Evolutionary conservation across 2,329 filamentous ascomycete species (phyloP), one percentile per base, ranked within the genome.

Genomic region (Aureobasidium pullulans): DNA sequence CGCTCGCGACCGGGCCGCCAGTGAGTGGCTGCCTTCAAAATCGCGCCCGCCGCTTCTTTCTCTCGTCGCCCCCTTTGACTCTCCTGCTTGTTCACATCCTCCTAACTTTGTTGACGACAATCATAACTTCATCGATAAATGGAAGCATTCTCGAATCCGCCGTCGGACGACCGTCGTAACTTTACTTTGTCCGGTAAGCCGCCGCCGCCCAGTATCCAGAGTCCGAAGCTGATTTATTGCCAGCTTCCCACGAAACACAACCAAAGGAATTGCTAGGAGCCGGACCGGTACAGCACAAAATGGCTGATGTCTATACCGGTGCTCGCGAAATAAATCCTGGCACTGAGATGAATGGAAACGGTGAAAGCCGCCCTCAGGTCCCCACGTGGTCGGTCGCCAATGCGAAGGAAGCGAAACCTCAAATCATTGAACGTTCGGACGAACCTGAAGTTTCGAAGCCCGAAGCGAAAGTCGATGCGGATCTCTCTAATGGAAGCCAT

Each of bases 311-410:
- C n/a, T 43, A 43, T 34, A 32, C 19, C 31, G 36, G 32, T 29
- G 16, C 42, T 19, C 54, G 54, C 40, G 43, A 40, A 15, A 34
- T 40, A 9, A 15, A 16, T n/a, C 6, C 31, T 7, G 54, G 34
- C 29, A 16, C 43, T 23, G 54, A 57, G n/a, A 10, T 34, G 16
- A 40, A 47, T 13, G 44, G 19, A 31, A 37, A 23, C 19, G 9
- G 32, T 11, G 54, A 57, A 19, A 15, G 19, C 15, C 54, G 54
- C 3, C 54, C 54, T 16, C 54, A 47, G 34, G 42, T 48, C 7
- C 54, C 54, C 2, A 57, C 54, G 19, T 57, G 54, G 54, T 47
- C 54, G 15, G 43, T 48, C 15, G 54, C 54, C 43, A 57, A 57
- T n/a, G 54, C 54, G 32, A 57, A 48, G 34, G 43, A 57, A 31